Percentiles rank a stretch among this genome's conserved stretches.
phyloP scores from a whole-genome alignment of 176 grass and related monocot species.

The Alloteropsis semialata region DNA sequence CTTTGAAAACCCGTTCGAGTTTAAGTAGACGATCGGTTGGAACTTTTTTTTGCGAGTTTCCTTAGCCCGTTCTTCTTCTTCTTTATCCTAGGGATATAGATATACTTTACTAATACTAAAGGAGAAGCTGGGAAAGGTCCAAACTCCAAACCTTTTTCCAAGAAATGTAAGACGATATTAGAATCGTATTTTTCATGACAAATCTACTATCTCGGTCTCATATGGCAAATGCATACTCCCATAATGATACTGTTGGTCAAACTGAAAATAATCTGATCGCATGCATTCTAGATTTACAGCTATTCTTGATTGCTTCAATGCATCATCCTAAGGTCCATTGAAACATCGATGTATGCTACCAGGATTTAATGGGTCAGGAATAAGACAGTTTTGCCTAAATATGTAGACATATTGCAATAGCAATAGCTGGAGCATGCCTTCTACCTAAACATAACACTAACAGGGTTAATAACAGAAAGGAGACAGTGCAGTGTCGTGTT shows the following conservation, averaged over 20 bases:
- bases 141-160: neutral
- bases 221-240: neutral
- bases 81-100: too few relatives aligned
- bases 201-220: neutral
- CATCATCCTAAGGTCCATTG: neutral
- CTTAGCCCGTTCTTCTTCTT: too few relatives aligned
- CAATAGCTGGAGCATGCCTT: neutral
- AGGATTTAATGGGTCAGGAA: neutral
- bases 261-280: neutral
- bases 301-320: neutral
- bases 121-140: neutral
- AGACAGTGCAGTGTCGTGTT: neutral
- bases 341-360: neutral
- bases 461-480: neutral
- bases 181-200: neutral
- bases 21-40: too few relatives aligned
- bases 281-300: neutral
- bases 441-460: neutral
- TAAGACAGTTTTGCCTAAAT: neutral
- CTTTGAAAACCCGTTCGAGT: too few relatives aligned
- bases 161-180: neutral
- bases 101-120: neutral
- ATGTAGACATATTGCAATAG: neutral
- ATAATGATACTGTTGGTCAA: neutral
- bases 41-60: too few relatives aligned